Percentiles rank a stretch among this genome's conserved stretches.
phyloP scores from a whole-genome alignment of 129 eudicot species.

The Flaveria ramosissima region DNA sequence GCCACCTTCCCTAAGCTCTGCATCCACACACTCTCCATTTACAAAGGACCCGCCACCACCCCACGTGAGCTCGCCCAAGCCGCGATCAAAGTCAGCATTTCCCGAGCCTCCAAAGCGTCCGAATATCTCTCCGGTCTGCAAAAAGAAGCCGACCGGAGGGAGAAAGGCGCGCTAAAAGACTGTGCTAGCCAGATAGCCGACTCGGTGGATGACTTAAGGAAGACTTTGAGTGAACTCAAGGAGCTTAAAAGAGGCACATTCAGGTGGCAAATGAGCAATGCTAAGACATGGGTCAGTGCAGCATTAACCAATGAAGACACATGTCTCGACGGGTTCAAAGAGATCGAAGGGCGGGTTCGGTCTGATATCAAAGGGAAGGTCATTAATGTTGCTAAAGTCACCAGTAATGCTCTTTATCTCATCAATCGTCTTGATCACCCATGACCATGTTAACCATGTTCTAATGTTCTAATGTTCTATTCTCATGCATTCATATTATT shows the following conservation, averaged over 20 bases:
- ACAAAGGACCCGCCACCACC: conserved; percentile 51
- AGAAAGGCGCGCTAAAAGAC: conserved; percentile 51
- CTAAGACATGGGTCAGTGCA: conserved; percentile 90
- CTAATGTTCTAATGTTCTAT: not conserved
- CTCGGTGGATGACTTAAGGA: conserved; percentile 62
- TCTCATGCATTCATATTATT: not conserved
- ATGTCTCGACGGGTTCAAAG: conserved; percentile 86
- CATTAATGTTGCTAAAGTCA: conserved; percentile 65
- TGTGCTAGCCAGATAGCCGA: conserved; percentile 65
- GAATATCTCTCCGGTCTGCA: conserved; percentile 44
- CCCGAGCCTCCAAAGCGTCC: conserved; percentile 47
- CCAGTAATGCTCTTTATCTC: conserved; percentile 81
- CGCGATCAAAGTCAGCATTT: conserved; percentile 68
- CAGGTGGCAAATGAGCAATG: conserved; percentile 86
- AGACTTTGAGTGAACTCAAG: conserved; percentile 58
- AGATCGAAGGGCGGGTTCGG: conserved; percentile 52
- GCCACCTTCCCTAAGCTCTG: conserved; percentile 83
- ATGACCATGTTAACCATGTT: not conserved
- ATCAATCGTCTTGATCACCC: conserved; percentile 61
- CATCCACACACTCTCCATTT: conserved; percentile 63
- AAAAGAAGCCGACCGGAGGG: conserved; percentile 40
- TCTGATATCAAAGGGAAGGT: conserved; percentile 57
- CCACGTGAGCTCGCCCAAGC: conserved; percentile 71
- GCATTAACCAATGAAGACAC: conserved; percentile 82
- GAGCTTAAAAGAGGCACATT: conserved; percentile 57